These are phyloP conservation scores for Aspergillus unguis DNA, from an alignment of 2,329 filamentous ascomycete species.

Conservation along the genomic window DNA sequence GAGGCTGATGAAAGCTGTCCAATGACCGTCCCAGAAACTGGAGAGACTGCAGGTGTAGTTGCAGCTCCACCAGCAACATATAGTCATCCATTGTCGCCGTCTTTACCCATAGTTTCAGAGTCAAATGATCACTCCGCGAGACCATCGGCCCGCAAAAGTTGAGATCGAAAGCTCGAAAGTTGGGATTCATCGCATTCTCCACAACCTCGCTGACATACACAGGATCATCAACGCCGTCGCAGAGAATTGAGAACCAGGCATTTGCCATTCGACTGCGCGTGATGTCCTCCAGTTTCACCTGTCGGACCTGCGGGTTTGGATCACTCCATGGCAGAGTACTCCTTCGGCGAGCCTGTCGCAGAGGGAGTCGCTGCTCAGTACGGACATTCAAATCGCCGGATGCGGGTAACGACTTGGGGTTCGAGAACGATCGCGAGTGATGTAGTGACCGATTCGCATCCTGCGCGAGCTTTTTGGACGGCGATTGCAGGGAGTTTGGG, in stretches of 20 bases:
- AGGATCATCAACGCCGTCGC: conserved; percentile 62
- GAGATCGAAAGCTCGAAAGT: conserved; percentile 81
- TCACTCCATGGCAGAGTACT: conserved; percentile 63
- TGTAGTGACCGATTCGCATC: conserved; percentile 49
- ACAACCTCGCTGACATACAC: conserved; percentile 87
- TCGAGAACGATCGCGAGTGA: conserved; percentile 59
- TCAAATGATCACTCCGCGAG: conserved; percentile 63
- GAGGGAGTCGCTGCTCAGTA: conserved; percentile 19
- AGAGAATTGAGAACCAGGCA: conserved; percentile 83
- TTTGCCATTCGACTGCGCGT: conserved; percentile 73
- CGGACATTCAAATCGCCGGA: conserved; percentile 8
- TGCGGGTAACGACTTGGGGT: conserved; percentile 41
- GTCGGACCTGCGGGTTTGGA: conserved; percentile 58
- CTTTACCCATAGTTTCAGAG: conserved; percentile 71
- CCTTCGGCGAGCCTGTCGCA: conserved; percentile 44
- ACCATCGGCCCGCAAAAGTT: conserved; percentile 59
- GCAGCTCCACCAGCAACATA: conserved; percentile 68
- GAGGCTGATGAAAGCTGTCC: conserved; percentile 64
- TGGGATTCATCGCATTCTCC: conserved; percentile 81
- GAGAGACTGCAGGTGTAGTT: conserved; percentile 66
- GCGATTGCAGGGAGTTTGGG: conserved; percentile 63
- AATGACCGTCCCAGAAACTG: conserved; percentile 71
- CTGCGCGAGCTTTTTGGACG: conserved; percentile 61
- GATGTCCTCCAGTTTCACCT: conserved; percentile 72
- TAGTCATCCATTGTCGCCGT: conserved; percentile 52